A percentile compares a stretch with the other conserved stretches of the same genome.
phyloP scores from a whole-genome alignment of 2,329 filamentous ascomycete species.

The Simplicillium aogashimaense region DNA sequence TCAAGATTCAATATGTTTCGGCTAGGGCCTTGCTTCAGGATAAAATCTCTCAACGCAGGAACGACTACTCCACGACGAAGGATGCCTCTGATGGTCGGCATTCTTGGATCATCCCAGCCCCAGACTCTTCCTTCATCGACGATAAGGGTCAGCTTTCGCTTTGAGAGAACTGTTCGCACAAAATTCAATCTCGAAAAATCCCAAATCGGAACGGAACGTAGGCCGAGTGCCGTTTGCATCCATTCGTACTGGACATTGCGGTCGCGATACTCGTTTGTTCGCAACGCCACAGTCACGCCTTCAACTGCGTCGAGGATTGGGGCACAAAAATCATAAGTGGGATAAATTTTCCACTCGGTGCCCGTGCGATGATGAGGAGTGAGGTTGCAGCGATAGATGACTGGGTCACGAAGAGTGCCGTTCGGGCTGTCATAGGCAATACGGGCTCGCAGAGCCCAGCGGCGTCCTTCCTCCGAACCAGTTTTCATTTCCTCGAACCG shows the following conservation, averaged over 20 bases:
- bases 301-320: slow-evolving; percentile 72
- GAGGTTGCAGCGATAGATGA: slow-evolving; percentile 69
- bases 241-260: slow-evolving; percentile 80
- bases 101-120: slow-evolving; percentile 72
- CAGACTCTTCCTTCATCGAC: slow-evolving; percentile 58
- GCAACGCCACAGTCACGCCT: slow-evolving; percentile 73
- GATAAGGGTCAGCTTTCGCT: slow-evolving; percentile 77
- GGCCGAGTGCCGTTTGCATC: slow-evolving; percentile 65
- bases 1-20: slow-evolving; percentile 69
- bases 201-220: slow-evolving; percentile 74
- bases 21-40: slow-evolving; percentile 66
- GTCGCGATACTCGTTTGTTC: slow-evolving; percentile 81
- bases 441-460: slow-evolving; percentile 82
- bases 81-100: slow-evolving; percentile 68
- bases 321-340: slow-evolving; percentile 79
- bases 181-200: slow-evolving; percentile 82
- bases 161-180: slow-evolving; percentile 70
- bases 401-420: slow-evolving; percentile 81
- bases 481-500: slow-evolving; percentile 82
- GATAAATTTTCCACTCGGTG: slow-evolving; percentile 73
- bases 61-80: slow-evolving; percentile 64
- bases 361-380: slow-evolving; percentile 67
- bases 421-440: slow-evolving; percentile 79
- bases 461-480: slow-evolving; percentile 61
- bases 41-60: slow-evolving; percentile 64